phyloP scores from a whole-genome alignment of 257 asterid genomes.

The Gentiana straminea region DNA sequence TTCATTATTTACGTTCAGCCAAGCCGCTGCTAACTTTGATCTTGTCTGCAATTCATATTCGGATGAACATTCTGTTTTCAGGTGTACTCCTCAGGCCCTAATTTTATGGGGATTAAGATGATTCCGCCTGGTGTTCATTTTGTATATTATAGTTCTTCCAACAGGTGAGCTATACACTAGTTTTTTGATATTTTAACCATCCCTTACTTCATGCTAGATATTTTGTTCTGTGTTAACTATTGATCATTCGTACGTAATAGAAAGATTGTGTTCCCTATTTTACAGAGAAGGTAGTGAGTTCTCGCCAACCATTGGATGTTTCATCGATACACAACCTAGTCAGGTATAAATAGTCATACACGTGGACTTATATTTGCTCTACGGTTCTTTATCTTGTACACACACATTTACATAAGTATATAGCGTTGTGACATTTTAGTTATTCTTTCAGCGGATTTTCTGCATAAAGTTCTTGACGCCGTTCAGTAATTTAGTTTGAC shows the following conservation, averaged over 20 bases:
- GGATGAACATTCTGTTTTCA: slow-evolving; percentile 17
- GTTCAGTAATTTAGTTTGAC: too few relatives aligned
- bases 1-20: too few relatives aligned
- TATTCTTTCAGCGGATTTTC: too few relatives aligned
- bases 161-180: slow-evolving; percentile 30
- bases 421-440: too few relatives aligned
- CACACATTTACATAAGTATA: too few relatives aligned
- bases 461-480: too few relatives aligned
- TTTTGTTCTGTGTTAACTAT: too few relatives aligned
- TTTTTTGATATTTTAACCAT: not conserved
- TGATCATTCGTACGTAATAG: too few relatives aligned
- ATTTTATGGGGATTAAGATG: slow-evolving; percentile 86
- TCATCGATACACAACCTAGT: slow-evolving; percentile 40
- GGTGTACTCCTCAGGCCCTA: slow-evolving; percentile 78
- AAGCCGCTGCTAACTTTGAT: not conserved
- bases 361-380: too few relatives aligned
- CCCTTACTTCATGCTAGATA: too few relatives aligned
- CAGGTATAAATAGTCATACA: slow-evolving; percentile 33
- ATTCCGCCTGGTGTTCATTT: slow-evolving; percentile 91
- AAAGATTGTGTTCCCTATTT: slow-evolving; percentile 2
- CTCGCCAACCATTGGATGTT: slow-evolving; percentile 76
- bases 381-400: too few relatives aligned
- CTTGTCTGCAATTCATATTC: not conserved
- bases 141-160: slow-evolving; percentile 59
- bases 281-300: slow-evolving; percentile 74